Conservation (phyloP, 2,329 filamentous ascomycete genomes). For the Aspergillus phoenicis region DNA sequence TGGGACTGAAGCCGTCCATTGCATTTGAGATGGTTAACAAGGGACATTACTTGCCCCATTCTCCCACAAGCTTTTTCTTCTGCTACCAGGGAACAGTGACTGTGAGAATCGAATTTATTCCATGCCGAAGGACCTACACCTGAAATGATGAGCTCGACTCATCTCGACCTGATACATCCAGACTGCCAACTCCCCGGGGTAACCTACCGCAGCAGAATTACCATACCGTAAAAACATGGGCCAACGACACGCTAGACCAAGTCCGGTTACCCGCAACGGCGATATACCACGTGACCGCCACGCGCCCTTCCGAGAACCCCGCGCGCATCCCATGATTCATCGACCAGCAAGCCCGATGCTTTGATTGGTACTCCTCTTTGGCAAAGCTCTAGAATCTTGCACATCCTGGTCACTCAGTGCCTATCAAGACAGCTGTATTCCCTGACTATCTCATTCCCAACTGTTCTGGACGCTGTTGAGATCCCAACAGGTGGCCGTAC, state of each 20-base stretch:
- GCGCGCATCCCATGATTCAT: background rate
- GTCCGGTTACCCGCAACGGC: background rate
- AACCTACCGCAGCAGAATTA: background rate
- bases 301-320: background rate
- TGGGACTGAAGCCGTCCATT: too few species aligned
- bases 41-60: too few species aligned
- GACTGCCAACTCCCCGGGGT: background rate
- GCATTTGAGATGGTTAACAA: too few species aligned
- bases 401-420: background rate
- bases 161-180: too few species aligned
- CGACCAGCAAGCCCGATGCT: background rate
- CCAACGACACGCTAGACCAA: background rate
- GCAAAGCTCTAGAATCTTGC: background rate
- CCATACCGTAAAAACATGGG: background rate
- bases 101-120: background rate
- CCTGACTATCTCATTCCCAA: background rate
- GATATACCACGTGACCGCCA: background rate
- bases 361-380: background rate
- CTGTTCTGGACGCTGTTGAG: background rate
- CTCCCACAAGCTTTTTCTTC: background rate
- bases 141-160: too few species aligned
- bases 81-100: background rate
- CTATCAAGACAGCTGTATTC: too few species aligned
- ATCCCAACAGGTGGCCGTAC: background rate
- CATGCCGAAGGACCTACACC: background rate